Conservation (phyloP, 139 green algal genomes). For the Trebouxia sp. region DNA sequence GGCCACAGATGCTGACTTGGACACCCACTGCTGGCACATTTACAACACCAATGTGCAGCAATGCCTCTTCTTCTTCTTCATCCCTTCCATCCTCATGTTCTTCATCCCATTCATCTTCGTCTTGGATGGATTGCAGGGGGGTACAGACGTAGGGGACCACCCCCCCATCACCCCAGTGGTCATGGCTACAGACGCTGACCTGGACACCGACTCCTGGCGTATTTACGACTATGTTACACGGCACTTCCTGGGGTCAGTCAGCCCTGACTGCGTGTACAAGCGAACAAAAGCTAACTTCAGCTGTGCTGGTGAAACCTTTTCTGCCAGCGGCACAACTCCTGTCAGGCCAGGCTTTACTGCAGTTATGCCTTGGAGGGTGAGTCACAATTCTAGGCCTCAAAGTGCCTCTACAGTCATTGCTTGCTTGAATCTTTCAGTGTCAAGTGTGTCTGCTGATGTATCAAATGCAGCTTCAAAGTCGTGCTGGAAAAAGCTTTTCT, state of each 20-base stretch:
- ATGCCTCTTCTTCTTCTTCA: too few relatives aligned
- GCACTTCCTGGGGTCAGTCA: constrained; percentile 86
- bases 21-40: constrained; percentile 81
- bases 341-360: constrained; percentile 73
- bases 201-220: constrained; percentile 79
- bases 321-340: constrained; percentile 39
- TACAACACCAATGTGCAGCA: too few relatives aligned
- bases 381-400: too few relatives aligned
- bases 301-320: constrained; percentile 71
- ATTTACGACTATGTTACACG: constrained; percentile 87
- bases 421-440: too few relatives aligned
- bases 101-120: too few relatives aligned
- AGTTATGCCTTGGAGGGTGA: constrained; percentile 82
- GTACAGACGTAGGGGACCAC: constrained; percentile 83
- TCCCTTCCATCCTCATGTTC: too few relatives aligned
- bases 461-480: constrained; percentile 31
- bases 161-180: constrained; percentile 89
- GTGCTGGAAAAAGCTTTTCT: constrained; percentile 68
- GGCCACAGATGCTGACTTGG: constrained; percentile 51
- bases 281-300: constrained; percentile 55
- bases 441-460: too few relatives aligned
- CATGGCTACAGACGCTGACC: constrained; percentile 47
- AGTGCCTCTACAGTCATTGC: too few relatives aligned
- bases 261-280: constrained; percentile 56
- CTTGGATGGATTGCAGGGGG: constrained; percentile 42